These are phyloP conservation scores for Lanmaoa pseudosensibilis DNA, from an alignment of 768 basidiomycete genomes.

Conservation along the genomic window DNA sequence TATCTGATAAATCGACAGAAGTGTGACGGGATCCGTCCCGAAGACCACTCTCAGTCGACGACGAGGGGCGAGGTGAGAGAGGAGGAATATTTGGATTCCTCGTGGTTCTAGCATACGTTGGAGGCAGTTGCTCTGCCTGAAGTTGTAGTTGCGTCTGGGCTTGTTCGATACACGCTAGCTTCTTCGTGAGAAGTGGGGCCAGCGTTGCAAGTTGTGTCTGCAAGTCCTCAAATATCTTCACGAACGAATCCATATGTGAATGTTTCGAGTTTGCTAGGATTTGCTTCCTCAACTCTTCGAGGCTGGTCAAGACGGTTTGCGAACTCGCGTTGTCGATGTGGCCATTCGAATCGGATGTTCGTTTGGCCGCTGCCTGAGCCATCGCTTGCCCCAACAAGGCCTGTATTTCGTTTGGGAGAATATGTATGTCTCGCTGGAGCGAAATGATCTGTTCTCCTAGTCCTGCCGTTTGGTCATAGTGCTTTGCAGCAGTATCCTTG, in stretches of 20 bases:
- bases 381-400: conserved; percentile 12
- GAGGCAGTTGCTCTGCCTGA: conserved; percentile 4
- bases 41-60: neutral
- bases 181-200: conserved; percentile 38
- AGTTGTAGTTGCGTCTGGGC: conserved; percentile 20
- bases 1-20: conserved; percentile 25
- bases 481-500: conserved; percentile 36
- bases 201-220: conserved; percentile 39
- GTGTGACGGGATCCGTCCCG: neutral
- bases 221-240: conserved; percentile 41
- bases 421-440: conserved; percentile 32
- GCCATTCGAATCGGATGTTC: neutral
- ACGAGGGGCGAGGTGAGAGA: neutral
- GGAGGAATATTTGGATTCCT: conserved; percentile 20
- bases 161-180: conserved; percentile 33
- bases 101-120: neutral
- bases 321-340: neutral
- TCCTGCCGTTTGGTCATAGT: conserved; percentile 37
- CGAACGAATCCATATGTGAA: conserved; percentile 22
- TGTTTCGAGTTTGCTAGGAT: conserved; percentile 6
- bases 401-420: conserved; percentile 30
- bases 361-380: conserved; percentile 1
- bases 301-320: conserved; percentile 8
- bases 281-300: conserved; percentile 23
- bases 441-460: conserved; percentile 35